Conservation (phyloP, 1,284 basidiomycete genomes). For the Ceratobasidium papillatum region DNA sequence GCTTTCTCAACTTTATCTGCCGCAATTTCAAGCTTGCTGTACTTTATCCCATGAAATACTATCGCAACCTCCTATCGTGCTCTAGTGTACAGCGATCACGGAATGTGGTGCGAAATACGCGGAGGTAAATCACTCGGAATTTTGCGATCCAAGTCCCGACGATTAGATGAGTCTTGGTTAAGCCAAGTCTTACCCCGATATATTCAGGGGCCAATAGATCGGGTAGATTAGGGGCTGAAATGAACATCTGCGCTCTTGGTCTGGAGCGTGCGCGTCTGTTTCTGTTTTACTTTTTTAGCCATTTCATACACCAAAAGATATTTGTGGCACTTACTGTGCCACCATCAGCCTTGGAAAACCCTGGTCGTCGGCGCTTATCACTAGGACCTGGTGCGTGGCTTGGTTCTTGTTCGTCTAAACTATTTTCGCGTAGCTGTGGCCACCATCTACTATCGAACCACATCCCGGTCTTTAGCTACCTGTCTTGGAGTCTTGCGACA, state of each 20-base stretch:
- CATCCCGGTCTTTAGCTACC: neutral
- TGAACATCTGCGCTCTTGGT: neutral
- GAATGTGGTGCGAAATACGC: neutral
- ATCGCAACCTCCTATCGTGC: neutral
- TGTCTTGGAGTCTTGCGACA: neutral
- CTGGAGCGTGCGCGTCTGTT: neutral
- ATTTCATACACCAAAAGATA: neutral
- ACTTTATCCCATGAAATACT: constrained; percentile 1
- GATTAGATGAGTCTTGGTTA: constrained; percentile 2
- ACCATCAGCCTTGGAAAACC: neutral
- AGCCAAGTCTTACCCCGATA: constrained; percentile 13
- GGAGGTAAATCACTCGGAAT: constrained; percentile 2
- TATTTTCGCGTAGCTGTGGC: neutral
- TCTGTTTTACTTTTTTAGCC: neutral
- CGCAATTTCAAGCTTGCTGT: neutral
- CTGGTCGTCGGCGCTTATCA: neutral
- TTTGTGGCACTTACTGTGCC: constrained; percentile 2
- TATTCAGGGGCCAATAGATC: neutral
- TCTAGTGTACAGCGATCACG: constrained; percentile 1
- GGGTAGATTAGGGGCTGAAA: neutral
- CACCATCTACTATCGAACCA: neutral
- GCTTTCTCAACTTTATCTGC: neutral
- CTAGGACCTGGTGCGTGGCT: neutral
- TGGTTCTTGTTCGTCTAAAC: neutral
- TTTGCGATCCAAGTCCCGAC: neutral